A percentile compares a stretch with the other conserved stretches of the same genome.
phyloP scores from a whole-genome alignment of 1,284 basidiomycete species.

The Thelephora terrestris region DNA sequence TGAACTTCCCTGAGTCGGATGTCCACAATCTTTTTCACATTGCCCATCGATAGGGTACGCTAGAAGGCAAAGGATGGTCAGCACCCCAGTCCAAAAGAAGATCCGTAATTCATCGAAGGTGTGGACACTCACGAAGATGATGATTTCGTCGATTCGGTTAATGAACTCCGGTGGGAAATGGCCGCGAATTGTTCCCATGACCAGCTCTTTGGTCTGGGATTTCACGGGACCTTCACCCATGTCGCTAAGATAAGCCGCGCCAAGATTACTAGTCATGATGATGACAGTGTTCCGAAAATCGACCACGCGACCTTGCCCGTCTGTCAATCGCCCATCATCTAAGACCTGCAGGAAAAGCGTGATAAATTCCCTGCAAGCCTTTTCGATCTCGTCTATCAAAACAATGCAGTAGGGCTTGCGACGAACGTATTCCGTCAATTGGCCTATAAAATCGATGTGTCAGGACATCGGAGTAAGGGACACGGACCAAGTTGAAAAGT shows the following conservation, averaged over 20 bases:
- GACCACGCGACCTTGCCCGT: conserved; percentile 73
- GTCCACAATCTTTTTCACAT: conserved; percentile 79
- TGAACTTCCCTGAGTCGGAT: conserved; percentile 60
- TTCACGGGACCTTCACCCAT: conserved; percentile 68
- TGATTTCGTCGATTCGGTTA: conserved; percentile 85
- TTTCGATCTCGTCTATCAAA: conserved; percentile 83
- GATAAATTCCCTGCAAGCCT: conserved; percentile 83
- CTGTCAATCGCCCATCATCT: conserved; percentile 92
- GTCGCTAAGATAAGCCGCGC: conserved; percentile 69
- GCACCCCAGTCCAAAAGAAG: conserved; percentile 5
- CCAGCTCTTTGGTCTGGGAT: conserved; percentile 49
- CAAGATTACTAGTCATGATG: conserved; percentile 91
- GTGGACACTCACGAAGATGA: conserved; percentile 68
- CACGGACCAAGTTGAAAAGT: neutral
- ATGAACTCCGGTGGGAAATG: conserved; percentile 93
- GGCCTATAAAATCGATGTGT: conserved; percentile 26
- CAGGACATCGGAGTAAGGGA: neutral
- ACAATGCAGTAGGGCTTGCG: conserved; percentile 80
- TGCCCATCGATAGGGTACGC: conserved; percentile 68
- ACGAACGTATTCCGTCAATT: conserved; percentile 86
- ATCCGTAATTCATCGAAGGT: conserved; percentile 1
- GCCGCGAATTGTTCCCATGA: conserved; percentile 69
- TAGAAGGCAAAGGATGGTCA: conserved; percentile 23
- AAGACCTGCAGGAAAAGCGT: conserved; percentile 91
- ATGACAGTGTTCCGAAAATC: conserved; percentile 85